Percentiles rank a stretch among this genome's conserved stretches.
phyloP scores from a whole-genome alignment of 176 grass and related monocot genomes.

The Musa beccarii region DNA sequence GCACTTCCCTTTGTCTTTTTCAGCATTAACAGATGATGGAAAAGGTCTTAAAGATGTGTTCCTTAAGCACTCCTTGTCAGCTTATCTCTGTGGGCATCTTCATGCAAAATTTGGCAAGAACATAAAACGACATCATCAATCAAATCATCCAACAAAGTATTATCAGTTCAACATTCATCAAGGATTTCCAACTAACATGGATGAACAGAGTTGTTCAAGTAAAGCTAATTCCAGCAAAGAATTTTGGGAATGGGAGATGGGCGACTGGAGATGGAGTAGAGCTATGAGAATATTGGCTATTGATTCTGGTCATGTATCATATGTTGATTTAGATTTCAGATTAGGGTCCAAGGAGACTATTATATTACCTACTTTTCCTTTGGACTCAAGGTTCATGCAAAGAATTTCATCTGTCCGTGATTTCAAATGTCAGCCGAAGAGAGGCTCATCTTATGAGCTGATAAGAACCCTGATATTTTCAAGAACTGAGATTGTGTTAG shows the following conservation, averaged over 20 bases:
- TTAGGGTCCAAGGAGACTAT: slow-evolving; percentile 78
- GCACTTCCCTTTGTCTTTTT: slow-evolving; percentile 86
- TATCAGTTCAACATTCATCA: slow-evolving; percentile 77
- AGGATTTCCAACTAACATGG: slow-evolving; percentile 16
- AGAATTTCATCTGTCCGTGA: slow-evolving; percentile 47
- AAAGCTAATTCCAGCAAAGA: slow-evolving; percentile 39
- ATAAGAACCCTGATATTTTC: slow-evolving; percentile 89
- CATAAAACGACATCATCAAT: slow-evolving; percentile 68
- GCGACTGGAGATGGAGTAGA: slow-evolving; percentile 81
- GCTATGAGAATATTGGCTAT: slow-evolving; percentile 75
- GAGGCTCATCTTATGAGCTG: slow-evolving; percentile 48
- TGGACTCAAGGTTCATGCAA: slow-evolving; percentile 97
- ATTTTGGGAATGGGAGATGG: slow-evolving; percentile 99
- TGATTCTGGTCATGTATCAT: slow-evolving; percentile 84
- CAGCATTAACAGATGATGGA: slow-evolving; percentile 65
- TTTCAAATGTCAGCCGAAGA: slow-evolving; percentile 46
- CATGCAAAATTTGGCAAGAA: slow-evolving; percentile 91
- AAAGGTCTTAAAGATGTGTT: slow-evolving; percentile 77
- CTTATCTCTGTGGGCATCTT: slow-evolving; percentile 86
- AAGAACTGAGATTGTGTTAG: slow-evolving; percentile 56
- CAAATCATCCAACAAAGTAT: slow-evolving; percentile 42
- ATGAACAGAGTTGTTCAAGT: slow-evolving; percentile 47
- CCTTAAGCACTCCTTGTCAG: slow-evolving; percentile 71
- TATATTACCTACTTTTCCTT: slow-evolving; percentile 78
- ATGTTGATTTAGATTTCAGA: slow-evolving; percentile 83